Percentiles rank a stretch among this genome's conserved stretches.
phyloP scores from a whole-genome alignment of 2,329 filamentous ascomycete species.

The Fusarium sp. region DNA sequence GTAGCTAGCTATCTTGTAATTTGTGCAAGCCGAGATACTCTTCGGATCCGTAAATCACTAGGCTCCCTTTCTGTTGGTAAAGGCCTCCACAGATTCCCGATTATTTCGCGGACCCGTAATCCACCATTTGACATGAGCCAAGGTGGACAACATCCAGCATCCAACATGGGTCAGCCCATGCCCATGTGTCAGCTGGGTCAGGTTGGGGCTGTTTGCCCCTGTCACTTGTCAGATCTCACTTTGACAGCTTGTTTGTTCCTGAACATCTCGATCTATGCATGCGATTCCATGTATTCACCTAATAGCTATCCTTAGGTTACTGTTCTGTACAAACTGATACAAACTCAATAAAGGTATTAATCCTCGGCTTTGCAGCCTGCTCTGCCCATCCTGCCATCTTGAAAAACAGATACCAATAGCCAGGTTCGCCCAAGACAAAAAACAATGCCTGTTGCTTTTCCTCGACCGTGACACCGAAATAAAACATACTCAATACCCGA shows the following conservation, averaged over 20 bases:
- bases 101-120: background rate
- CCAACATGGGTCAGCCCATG: constrained; percentile 8
- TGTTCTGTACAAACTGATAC: constrained; percentile 14
- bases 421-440: constrained; percentile 31
- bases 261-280: constrained; percentile 24
- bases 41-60: background rate
- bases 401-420: constrained; percentile 26
- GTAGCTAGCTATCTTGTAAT: background rate
- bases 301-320: constrained; percentile 7
- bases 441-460: constrained; percentile 40
- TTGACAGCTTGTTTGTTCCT: constrained; percentile 14
- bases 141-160: background rate
- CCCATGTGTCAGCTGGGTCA: background rate
- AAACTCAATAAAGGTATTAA: constrained; percentile 24
- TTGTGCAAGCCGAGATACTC: background rate
- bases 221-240: constrained; percentile 36
- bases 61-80: background rate
- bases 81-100: background rate
- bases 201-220: background rate
- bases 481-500: constrained; percentile 34
- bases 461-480: constrained; percentile 38
- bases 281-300: constrained; percentile 24
- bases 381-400: background rate
- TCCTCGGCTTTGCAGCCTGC: constrained; percentile 9
- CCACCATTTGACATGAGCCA: constrained; percentile 1